Conservation (phyloP, 257 asterid genomes). For the Eustoma russellianum region DNA sequence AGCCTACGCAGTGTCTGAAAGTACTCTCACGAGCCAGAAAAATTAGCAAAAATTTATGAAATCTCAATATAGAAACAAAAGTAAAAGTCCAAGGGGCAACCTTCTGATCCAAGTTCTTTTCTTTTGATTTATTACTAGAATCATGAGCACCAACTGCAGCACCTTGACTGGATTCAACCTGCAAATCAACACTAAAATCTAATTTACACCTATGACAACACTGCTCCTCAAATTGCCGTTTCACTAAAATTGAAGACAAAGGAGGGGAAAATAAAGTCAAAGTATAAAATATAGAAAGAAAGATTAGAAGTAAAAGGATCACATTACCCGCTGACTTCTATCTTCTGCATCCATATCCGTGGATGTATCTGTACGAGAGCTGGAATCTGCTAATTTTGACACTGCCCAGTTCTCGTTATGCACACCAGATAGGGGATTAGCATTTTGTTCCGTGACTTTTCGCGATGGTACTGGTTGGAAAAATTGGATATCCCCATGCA, state of each 20-base stretch:
- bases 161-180: conserved; percentile 65
- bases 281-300: neutral
- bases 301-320: neutral
- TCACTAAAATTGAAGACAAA: neutral
- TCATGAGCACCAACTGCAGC: conserved; percentile 37
- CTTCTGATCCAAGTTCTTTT: conserved; percentile 63
- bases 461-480: conserved; percentile 42
- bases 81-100: conserved; percentile 22
- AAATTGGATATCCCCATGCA: conserved; percentile 27
- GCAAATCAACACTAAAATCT: conserved; percentile 20
- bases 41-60: conserved; percentile 14
- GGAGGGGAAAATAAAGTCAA: no score
- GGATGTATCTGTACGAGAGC: conserved; percentile 75
- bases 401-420: conserved; percentile 83
- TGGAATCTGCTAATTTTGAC: conserved; percentile 72
- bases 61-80: conserved; percentile 4
- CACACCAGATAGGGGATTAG: conserved; percentile 30
- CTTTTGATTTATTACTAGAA: conserved; percentile 73
- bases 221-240: no score
- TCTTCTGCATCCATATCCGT: conserved; percentile 76
- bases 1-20: conserved; percentile 72
- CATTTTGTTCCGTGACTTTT: conserved; percentile 28
- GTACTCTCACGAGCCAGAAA: conserved; percentile 9
- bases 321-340: conserved; percentile 46
- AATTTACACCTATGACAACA: no score